Conservation (phyloP, 768 basidiomycete species). For the Botryobasidium botryosum region DNA sequence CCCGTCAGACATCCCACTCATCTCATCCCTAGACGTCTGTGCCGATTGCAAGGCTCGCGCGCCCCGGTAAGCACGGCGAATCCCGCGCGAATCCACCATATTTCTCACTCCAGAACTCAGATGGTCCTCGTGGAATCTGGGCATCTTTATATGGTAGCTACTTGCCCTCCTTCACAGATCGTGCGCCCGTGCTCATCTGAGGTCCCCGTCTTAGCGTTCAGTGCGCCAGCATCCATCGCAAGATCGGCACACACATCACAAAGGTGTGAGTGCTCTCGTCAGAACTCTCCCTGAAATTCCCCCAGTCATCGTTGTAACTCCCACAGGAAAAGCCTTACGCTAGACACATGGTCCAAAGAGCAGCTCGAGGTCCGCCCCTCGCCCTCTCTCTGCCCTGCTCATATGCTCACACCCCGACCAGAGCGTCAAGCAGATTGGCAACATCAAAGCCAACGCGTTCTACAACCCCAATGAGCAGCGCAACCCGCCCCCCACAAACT, state of each 20-base stretch:
- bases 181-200: constrained; percentile 3
- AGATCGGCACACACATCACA: constrained; percentile 83
- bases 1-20: too few species aligned
- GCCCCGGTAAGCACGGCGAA: constrained; percentile 25
- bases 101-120: constrained; percentile 17
- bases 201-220: too few species aligned
- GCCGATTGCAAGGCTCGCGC: constrained; percentile 81
- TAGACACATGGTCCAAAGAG: constrained; percentile 79
- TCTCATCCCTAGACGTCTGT: constrained; percentile 44
- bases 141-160: constrained; percentile 67
- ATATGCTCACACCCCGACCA: constrained; percentile 20
- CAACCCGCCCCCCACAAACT: constrained; percentile 66
- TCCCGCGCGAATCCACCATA: not conserved
- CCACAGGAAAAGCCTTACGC: constrained; percentile 68
- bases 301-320: not conserved
- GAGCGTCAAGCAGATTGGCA: constrained; percentile 70
- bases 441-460: constrained; percentile 56
- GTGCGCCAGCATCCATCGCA: constrained; percentile 86
- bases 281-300: not conserved
- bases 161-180: not conserved
- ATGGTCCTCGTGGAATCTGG: constrained; percentile 82
- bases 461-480: constrained; percentile 74
- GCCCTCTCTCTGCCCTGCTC: constrained; percentile 4
- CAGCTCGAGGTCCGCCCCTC: constrained; percentile 55
- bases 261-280: constrained; percentile 59